phyloP scores from a whole-genome alignment of 106 monocot species.

The Allium fistulosum region DNA sequence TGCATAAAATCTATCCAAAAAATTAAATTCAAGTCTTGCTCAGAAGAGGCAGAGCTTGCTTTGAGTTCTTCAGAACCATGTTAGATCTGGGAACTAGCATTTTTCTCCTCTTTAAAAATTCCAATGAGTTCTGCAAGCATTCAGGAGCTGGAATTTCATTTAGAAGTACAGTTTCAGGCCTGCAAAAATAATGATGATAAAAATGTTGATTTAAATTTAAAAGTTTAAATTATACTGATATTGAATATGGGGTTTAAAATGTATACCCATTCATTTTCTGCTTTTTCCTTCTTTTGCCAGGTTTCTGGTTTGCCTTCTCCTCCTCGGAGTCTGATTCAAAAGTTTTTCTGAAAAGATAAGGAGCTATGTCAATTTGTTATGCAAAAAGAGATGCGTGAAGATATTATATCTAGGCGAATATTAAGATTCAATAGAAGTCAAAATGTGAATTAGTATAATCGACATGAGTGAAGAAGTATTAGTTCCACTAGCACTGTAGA shows the following conservation, averaged over 20 bases:
- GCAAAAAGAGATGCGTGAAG: too few relatives aligned
- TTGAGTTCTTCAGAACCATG: constrained; percentile 59
- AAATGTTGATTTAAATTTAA: not conserved
- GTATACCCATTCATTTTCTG: constrained; percentile 47
- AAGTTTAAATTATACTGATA: too few relatives aligned
- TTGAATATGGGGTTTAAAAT: not conserved
- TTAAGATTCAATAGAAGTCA: too few relatives aligned
- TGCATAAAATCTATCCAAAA: too few relatives aligned
- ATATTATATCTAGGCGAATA: too few relatives aligned
- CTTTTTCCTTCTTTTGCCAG: constrained; percentile 43
- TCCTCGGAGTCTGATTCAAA: constrained; percentile 71
- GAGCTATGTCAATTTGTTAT: too few relatives aligned
- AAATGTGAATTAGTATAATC: too few relatives aligned
- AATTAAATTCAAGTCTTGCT: not conserved
- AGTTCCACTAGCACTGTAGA: too few relatives aligned
- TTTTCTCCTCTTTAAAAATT: constrained; percentile 80
- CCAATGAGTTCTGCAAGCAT: constrained; percentile 51
- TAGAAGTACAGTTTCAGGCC: constrained; percentile 58
- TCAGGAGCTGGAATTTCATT: constrained; percentile 50
- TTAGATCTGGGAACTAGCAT: constrained; percentile 59
- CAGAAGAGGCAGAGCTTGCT: constrained; percentile 7
- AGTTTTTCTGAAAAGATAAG: constrained; percentile 34
- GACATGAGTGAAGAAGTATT: too few relatives aligned
- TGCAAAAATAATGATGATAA: constrained; percentile 10
- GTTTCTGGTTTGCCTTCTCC: constrained; percentile 35